Evolutionary conservation across 441 rosid genomes (phyloP).

Genomic region (Kokia cookei): DNA sequence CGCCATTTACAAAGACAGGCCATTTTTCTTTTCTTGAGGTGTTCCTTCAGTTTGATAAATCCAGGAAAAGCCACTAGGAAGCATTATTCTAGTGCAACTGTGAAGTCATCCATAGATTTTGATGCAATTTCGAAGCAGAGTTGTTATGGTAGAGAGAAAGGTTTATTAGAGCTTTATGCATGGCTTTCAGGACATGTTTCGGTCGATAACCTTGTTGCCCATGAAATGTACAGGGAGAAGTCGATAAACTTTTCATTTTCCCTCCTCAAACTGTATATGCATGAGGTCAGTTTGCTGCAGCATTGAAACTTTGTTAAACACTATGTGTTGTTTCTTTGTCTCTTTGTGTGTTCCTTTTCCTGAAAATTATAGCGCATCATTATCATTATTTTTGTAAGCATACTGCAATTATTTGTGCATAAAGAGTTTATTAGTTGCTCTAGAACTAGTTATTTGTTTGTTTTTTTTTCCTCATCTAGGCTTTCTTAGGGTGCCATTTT

Average conservation of each 20-base stretch:
- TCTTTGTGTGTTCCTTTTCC: neutral
- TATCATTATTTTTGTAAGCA: neutral
- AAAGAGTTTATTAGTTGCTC: neutral
- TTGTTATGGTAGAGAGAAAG: slow-evolving; percentile 37
- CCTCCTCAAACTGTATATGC: slow-evolving; percentile 60
- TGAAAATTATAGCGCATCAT: neutral
- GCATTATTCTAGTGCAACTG: slow-evolving; percentile 27
- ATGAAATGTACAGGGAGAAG: slow-evolving; percentile 35
- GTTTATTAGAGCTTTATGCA: slow-evolving; percentile 42
- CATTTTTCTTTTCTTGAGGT: slow-evolving; percentile 62
- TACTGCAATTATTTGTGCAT: neutral
- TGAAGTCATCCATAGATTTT: slow-evolving; percentile 16
- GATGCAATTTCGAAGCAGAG: slow-evolving; percentile 17
- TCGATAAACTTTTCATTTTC: slow-evolving; percentile 45
- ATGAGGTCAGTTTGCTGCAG: slow-evolving; percentile 56
- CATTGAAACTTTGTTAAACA: neutral
- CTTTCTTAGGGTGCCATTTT: neutral
- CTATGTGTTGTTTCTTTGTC: neutral
- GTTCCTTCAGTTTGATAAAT: slow-evolving; percentile 55
- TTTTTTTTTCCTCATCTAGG: neutral
- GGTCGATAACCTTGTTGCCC: slow-evolving; percentile 16
- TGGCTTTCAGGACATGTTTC: slow-evolving; percentile 61
- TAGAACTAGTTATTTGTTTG: neutral
- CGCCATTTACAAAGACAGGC: slow-evolving; percentile 63
- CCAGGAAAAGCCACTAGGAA: slow-evolving; percentile 26